A percentile compares a stretch with the other conserved stretches of the same genome.
Evolutionary conservation across 805 yeast genomes (phyloP).

Genomic region (Hanseniaspora pseudoguilliermondii): DNA sequence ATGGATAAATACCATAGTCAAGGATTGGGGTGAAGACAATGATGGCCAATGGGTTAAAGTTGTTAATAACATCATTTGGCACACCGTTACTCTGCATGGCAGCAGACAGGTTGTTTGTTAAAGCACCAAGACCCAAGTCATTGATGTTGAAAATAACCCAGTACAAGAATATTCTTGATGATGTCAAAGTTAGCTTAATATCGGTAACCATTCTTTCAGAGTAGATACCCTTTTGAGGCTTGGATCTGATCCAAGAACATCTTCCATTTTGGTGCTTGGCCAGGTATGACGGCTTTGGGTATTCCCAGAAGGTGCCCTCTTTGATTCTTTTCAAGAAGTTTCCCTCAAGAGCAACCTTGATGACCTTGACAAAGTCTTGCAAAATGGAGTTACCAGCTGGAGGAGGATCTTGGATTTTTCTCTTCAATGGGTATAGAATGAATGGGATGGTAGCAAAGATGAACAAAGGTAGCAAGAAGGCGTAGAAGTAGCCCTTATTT

Average conservation of each 20-base stretch:
- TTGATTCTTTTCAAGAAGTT: slow-evolving; percentile 34
- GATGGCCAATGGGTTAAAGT: slow-evolving; percentile 61
- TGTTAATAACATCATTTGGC: slow-evolving; percentile 70
- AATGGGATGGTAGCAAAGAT: slow-evolving; percentile 42
- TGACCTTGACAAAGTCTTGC: slow-evolving; percentile 32
- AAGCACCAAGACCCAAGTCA: slow-evolving; percentile 15
- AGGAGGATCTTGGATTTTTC: slow-evolving; percentile 21
- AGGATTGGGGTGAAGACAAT: slow-evolving; percentile 66
- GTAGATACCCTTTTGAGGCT: slow-evolving; percentile 15
- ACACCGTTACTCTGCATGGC: slow-evolving; percentile 35
- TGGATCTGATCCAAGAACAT: slow-evolving; percentile 20
- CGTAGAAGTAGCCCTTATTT: slow-evolving; percentile 59
- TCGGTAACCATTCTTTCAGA: slow-evolving; percentile 37
- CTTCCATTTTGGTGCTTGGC: slow-evolving; percentile 9
- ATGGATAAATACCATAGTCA: slow-evolving; percentile 48
- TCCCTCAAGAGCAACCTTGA: slow-evolving; percentile 31
- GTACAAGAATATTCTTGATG: slow-evolving; percentile 36
- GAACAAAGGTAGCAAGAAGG: slow-evolving; percentile 56
- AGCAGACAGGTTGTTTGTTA: slow-evolving; percentile 11
- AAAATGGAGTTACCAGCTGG: slow-evolving; percentile 32
- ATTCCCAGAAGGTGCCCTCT: slow-evolving; percentile 35
- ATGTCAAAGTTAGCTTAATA: slow-evolving; percentile 32
- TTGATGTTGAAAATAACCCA: slow-evolving; percentile 28
- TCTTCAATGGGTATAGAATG: slow-evolving; percentile 30
- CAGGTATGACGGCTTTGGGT: slow-evolving; percentile 20